phyloP scores from a whole-genome alignment of 1,284 basidiomycete species.

The Papiliotrema laurentii region DNA sequence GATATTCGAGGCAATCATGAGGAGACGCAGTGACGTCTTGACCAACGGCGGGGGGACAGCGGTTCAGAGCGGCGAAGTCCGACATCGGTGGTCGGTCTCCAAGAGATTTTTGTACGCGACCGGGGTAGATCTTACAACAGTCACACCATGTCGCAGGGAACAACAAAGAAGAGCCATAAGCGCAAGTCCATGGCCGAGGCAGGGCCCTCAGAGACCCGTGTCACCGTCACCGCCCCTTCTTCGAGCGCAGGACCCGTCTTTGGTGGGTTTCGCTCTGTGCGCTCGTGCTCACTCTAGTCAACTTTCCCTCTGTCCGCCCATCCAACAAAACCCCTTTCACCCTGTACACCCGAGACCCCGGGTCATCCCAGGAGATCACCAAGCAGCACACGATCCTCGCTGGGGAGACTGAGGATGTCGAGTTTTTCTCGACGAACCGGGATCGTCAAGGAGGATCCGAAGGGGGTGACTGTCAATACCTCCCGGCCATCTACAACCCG shows the following conservation, averaged over 20 bases:
- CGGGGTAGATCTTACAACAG: too few species aligned
- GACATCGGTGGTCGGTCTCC: too few species aligned
- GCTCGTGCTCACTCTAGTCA: slow-evolving; percentile 52
- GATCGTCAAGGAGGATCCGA: slow-evolving; percentile 50
- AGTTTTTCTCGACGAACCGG: slow-evolving; percentile 56
- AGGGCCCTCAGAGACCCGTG: background rate
- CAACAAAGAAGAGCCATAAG: slow-evolving; percentile 6
- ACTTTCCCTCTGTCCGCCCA: slow-evolving; percentile 66
- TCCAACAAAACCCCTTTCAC: slow-evolving; percentile 61
- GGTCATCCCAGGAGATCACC: slow-evolving; percentile 45
- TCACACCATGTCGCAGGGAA: slow-evolving; percentile 1
- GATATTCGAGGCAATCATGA: too few species aligned
- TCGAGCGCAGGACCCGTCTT: slow-evolving; percentile 5
- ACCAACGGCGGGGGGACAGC: too few species aligned
- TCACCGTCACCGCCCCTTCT: slow-evolving; percentile 2
- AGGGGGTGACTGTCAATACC: slow-evolving; percentile 51
- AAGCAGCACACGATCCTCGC: slow-evolving; percentile 58
- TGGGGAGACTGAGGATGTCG: slow-evolving; percentile 65
- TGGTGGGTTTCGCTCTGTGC: background rate
- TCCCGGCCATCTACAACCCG: slow-evolving; percentile 57
- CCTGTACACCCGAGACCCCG: slow-evolving; percentile 56
- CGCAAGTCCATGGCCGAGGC: slow-evolving; percentile 3
- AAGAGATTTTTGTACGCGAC: too few species aligned
- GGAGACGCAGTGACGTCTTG: too few species aligned
- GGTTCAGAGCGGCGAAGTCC: too few species aligned